Conservation (phyloP, 1,139 yeast genomes). For the Lodderomyces orthopsilosis region DNA sequence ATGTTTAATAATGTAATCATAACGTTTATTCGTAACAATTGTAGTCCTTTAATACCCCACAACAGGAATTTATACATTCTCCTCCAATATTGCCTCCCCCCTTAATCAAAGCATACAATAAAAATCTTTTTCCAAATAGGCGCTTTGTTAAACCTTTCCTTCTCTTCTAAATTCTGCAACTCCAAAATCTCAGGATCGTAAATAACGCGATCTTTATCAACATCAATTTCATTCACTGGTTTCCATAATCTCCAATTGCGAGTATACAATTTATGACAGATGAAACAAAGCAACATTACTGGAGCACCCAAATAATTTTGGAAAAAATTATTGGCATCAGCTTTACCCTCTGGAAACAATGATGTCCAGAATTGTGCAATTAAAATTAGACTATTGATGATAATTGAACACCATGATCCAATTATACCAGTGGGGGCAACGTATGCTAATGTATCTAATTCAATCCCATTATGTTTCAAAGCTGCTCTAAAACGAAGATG, state of each 20-base stretch:
- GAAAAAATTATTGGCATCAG: slow-evolving; percentile 32
- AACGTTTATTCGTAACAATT: neutral
- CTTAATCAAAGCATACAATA: slow-evolving; percentile 22
- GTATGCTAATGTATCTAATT: slow-evolving; percentile 30
- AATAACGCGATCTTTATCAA: slow-evolving; percentile 42
- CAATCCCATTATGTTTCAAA: slow-evolving; percentile 24
- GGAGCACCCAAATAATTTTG: slow-evolving; percentile 33
- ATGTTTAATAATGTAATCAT: too few relatives aligned
- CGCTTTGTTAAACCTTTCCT: slow-evolving; percentile 20
- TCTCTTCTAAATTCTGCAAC: slow-evolving; percentile 36
- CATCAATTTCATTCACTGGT: slow-evolving; percentile 34
- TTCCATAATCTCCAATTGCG: slow-evolving; percentile 28
- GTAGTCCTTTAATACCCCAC: neutral
- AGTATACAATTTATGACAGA: slow-evolving; percentile 31
- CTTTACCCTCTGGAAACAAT: slow-evolving; percentile 31
- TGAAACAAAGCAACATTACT: slow-evolving; percentile 27
- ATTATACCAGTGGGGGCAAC: slow-evolving; percentile 29
- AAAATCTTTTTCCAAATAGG: slow-evolving; percentile 24
- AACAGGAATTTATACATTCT: neutral
- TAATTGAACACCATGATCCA: slow-evolving; percentile 19
- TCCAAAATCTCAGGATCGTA: slow-evolving; percentile 37
- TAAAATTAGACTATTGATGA: slow-evolving; percentile 21
- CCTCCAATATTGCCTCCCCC: neutral
- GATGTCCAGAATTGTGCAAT: slow-evolving; percentile 42
- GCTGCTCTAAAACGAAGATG: slow-evolving; percentile 34